Conservation (phyloP, 495 filamentous ascomycete species). For the Friedmanniomyces endolithicus region DNA sequence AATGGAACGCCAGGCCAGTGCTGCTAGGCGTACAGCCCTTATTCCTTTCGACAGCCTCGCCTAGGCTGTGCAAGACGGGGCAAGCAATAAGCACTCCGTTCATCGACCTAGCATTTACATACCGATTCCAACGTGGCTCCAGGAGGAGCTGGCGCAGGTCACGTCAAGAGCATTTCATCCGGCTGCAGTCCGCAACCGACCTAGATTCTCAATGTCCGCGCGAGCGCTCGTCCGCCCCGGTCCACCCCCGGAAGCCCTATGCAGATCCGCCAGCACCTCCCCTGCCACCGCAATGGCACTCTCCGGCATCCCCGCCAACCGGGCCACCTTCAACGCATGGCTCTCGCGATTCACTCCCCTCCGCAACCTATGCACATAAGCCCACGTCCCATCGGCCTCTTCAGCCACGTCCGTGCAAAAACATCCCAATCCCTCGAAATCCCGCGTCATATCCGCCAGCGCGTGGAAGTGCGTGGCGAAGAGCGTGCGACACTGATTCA, state of each 20-base stretch:
- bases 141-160: not conserved
- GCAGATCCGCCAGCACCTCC: conserved; percentile 23
- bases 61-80: too few species aligned
- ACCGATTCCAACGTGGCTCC: too few species aligned
- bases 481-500: conserved; percentile 64
- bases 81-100: too few species aligned
- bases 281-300: conserved; percentile 32
- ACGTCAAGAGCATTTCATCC: not conserved
- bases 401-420: conserved; percentile 90
- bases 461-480: conserved; percentile 94
- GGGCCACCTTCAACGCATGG: conserved; percentile 86
- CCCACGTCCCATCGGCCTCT: conserved; percentile 48
- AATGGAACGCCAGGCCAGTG: too few species aligned
- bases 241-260: not conserved
- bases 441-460: conserved; percentile 61
- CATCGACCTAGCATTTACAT: too few species aligned
- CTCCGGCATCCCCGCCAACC: conserved; percentile 55
- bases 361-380: conserved; percentile 72
- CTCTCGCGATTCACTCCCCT: conserved; percentile 73
- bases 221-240: not conserved
- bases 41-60: too few species aligned
- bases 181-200: not conserved
- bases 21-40: too few species aligned
- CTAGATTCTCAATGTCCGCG: not conserved
- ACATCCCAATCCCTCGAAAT: conserved; percentile 52